Conservation (phyloP, 495 filamentous ascomycete genomes). For the Penicillium canariense region DNA sequence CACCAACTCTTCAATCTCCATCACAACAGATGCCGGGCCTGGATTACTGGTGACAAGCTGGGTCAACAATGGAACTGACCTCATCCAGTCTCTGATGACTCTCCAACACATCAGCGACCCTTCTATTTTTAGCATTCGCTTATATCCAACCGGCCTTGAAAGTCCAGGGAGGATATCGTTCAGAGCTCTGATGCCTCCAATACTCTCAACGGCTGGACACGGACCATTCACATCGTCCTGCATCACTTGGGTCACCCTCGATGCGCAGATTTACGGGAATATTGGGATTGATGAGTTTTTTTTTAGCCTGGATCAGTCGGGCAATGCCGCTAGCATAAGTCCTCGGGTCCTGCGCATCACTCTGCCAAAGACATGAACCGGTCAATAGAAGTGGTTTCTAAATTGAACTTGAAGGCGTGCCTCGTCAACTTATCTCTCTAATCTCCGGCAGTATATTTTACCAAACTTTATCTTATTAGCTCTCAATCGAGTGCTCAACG, state of each 20-base stretch:
- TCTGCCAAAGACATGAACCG: slow-evolving; percentile 12
- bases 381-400: too few species aligned
- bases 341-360: slow-evolving; percentile 25
- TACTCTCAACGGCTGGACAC: slow-evolving; percentile 12
- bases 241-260: slow-evolving; percentile 27
- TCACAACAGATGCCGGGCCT: slow-evolving; percentile 41
- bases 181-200: slow-evolving; percentile 41
- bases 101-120: slow-evolving; percentile 3
- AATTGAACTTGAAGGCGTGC: too few species aligned
- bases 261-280: slow-evolving; percentile 30
- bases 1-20: slow-evolving; percentile 42
- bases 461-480: too few species aligned
- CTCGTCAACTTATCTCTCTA: too few species aligned
- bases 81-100: slow-evolving; percentile 30
- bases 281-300: slow-evolving; percentile 43
- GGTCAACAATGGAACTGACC: slow-evolving; percentile 40
- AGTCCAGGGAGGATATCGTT: slow-evolving; percentile 35
- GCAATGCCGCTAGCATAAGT: slow-evolving; percentile 26
- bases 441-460: too few species aligned
- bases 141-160: slow-evolving; percentile 47
- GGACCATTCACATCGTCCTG: slow-evolving; percentile 25
- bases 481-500: too few species aligned
- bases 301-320: slow-evolving; percentile 31
- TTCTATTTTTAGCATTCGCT: slow-evolving; percentile 29
- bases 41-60: slow-evolving; percentile 42